Base-by-base conservation (phyloP, 2,329 filamentous ascomycete species). In the Hirsutella minnesotensis region DNA sequence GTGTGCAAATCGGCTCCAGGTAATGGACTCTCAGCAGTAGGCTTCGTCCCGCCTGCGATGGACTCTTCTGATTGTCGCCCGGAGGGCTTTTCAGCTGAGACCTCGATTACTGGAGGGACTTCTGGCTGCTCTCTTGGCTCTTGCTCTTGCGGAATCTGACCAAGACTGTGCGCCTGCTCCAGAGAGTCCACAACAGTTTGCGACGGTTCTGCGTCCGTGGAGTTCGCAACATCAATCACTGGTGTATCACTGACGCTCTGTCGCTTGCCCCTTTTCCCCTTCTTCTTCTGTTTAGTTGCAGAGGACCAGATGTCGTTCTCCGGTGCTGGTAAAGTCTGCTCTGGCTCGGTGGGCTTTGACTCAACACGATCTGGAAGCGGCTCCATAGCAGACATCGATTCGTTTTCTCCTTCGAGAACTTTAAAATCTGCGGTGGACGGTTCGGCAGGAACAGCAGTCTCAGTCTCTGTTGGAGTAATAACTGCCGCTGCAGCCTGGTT, bases 251-350 rank as follows among this genome's bases (percentile, higher is more conserved):
- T 33, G 16, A 21, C 38, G 22, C 38, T 44, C n/a, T 39, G 45
- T 18, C 40, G n/a, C 27, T 44, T 49, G 20, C 31, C 33, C 44
- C 59, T 54, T 49, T 60, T 65, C 58, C 51, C 62, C 54, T 61
- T 62, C 52, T 61, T 62, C 43, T 58, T 65, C 49, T 70, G 73
- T 47, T 64, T 68, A 9, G 33, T 35, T 47, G 65, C 58, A 31
- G 58, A 48, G 8, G 60, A 58, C 47, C 51, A 55, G 41, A 21
- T 43, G 34, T 44, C 38, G 38, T 38, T 19, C 12, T 39, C 22
- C 2, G 21, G 15, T 1, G 30, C 27, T 13, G 36, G 38, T 9
- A 18, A 5, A 4, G 35, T 20, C 10, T n/a, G 15, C 15, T 35
- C 35, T 18, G 45, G 13, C 16, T 33, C 41, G 2, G 20, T 22